These are phyloP conservation scores for Neonectria neomacrospora DNA, from an alignment of 2,329 filamentous ascomycete species.

Conservation along the genomic window DNA sequence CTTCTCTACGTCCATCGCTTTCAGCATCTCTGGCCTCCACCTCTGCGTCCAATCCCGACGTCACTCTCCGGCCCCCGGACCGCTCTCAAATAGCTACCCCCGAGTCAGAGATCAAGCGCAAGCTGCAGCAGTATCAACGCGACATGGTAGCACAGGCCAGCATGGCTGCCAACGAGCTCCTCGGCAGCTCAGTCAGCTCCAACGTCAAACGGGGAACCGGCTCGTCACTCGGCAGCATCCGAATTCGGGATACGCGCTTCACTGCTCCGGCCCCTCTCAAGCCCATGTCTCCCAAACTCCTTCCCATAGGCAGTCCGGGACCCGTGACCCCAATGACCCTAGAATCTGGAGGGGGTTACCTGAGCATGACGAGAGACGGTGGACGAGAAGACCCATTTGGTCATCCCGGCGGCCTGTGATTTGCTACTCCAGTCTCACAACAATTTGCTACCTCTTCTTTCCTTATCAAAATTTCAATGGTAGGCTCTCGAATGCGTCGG, in stretches of 20 bases:
- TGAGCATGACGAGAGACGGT: conserved; percentile 37
- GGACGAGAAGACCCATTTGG: neutral
- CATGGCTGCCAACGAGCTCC: conserved; percentile 60
- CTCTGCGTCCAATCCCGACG: conserved; percentile 51
- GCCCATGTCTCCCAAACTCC: conserved; percentile 61
- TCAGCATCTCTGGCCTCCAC: conserved; percentile 46
- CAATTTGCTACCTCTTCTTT: neutral
- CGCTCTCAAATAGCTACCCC: conserved; percentile 27
- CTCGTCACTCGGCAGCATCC: conserved; percentile 49
- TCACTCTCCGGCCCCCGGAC: conserved; percentile 37
- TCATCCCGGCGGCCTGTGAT: conserved; percentile 6
- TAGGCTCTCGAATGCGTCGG: neutral
- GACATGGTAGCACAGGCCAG: conserved; percentile 70
- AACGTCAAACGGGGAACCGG: conserved; percentile 42
- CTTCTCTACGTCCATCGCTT: conserved; percentile 38
- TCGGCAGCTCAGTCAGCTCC: conserved; percentile 44
- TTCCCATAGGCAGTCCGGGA: conserved; percentile 67
- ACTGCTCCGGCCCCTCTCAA: conserved; percentile 54
- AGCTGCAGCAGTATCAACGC: conserved; percentile 67
- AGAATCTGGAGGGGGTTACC: conserved; percentile 53
- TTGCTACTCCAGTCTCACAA: neutral
- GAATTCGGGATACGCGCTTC: conserved; percentile 53
- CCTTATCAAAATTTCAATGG: neutral
- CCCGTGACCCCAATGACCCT: conserved; percentile 72
- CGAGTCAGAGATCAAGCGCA: conserved; percentile 60